phyloP scores from a whole-genome alignment of 129 eudicot species.

The Pittosporum tobira region DNA sequence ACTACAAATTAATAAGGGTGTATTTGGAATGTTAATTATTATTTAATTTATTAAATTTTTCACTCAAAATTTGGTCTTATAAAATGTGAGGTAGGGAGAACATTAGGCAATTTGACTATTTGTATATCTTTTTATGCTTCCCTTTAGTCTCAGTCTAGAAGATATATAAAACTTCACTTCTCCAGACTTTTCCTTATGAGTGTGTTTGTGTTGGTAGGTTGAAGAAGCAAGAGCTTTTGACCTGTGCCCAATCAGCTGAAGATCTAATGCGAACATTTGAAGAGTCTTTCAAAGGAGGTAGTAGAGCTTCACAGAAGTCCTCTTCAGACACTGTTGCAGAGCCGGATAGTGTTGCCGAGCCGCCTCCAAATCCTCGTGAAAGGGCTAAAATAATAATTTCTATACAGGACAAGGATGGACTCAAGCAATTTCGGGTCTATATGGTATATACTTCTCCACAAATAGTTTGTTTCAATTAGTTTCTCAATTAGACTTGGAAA shows the following conservation, averaged over 20 bases:
- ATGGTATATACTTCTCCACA: slow-evolving; percentile 26
- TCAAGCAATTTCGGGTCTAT: slow-evolving; percentile 51
- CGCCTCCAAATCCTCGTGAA: slow-evolving; percentile 34
- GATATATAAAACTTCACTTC: neutral
- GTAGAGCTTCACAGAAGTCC: slow-evolving; percentile 19
- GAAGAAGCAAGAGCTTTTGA: slow-evolving; percentile 54
- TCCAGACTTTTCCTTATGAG: neutral
- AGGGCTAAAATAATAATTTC: slow-evolving; percentile 68
- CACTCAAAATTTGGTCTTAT: no score
- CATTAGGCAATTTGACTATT: no score
- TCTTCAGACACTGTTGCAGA: slow-evolving; percentile 19
- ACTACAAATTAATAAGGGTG: no score
- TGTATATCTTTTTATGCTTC: no score
- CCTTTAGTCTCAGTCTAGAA: no score
- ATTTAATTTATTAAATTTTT: no score
- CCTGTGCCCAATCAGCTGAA: slow-evolving; percentile 52
- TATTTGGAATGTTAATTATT: no score
- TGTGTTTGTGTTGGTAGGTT: slow-evolving; percentile 31
- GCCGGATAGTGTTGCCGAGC: slow-evolving; percentile 22
- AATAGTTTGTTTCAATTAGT: neutral
- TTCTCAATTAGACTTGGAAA: no score
- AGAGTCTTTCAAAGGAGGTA: slow-evolving; percentile 47
- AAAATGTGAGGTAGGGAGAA: no score
- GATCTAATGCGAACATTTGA: slow-evolving; percentile 45
- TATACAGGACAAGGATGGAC: slow-evolving; percentile 64